Percentiles rank a stretch among this genome's conserved stretches.
phyloP scores from a whole-genome alignment of 495 filamentous ascomycete species.

The Poronia punctata region DNA sequence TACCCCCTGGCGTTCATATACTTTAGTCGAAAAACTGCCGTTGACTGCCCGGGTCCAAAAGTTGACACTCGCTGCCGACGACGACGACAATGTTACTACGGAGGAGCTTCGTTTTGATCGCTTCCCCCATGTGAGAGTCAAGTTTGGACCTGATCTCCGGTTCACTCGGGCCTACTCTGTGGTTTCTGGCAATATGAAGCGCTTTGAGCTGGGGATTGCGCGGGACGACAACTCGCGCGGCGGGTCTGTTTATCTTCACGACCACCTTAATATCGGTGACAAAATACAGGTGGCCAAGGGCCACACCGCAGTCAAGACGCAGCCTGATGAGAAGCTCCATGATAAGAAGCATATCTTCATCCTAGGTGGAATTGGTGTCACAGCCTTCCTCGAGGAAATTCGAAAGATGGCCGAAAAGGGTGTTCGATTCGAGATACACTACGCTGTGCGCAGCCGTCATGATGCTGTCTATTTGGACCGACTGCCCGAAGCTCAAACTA shows the following conservation, averaged over 20 bases:
- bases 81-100: slow-evolving; percentile 8
- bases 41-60: slow-evolving; percentile 18
- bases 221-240: slow-evolving; percentile 30
- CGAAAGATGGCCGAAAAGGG: slow-evolving; percentile 16
- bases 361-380: slow-evolving; percentile 35
- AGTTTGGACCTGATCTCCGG: slow-evolving; percentile 19
- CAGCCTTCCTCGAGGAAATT: slow-evolving; percentile 30
- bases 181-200: slow-evolving; percentile 26
- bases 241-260: slow-evolving; percentile 30
- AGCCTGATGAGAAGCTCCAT: slow-evolving; percentile 8
- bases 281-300: slow-evolving; percentile 39
- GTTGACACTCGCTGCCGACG: slow-evolving; percentile 17
- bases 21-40: slow-evolving; percentile 15
- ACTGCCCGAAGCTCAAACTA: slow-evolving; percentile 13
- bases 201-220: slow-evolving; percentile 33
- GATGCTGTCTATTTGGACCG: slow-evolving; percentile 28
- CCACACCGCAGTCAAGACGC: slow-evolving; percentile 11
- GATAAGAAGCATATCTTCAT: slow-evolving; percentile 31
- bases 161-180: slow-evolving; percentile 33
- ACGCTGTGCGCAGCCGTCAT: slow-evolving; percentile 27
- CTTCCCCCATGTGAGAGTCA: slow-evolving; percentile 22
- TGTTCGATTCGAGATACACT: slow-evolving; percentile 29
- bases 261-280: slow-evolving; percentile 28
- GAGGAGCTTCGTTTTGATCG: slow-evolving; percentile 14
- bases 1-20: slow-evolving; percentile 19